Conservation (phyloP, 148 eudicot species). For the Rhododendron henanense region DNA sequence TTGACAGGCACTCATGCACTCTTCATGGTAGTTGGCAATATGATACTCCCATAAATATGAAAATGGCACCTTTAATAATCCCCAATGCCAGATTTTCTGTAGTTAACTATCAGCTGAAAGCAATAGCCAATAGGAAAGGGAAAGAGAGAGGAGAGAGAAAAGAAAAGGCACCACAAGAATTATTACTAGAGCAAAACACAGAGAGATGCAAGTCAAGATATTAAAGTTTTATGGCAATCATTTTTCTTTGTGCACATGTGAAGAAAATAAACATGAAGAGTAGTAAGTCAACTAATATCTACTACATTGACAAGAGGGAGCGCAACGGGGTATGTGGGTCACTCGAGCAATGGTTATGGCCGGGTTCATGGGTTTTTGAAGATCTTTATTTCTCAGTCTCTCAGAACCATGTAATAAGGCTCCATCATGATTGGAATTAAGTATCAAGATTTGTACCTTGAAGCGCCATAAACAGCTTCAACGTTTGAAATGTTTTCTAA, state of each 20-base stretch:
- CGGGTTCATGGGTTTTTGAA: background rate
- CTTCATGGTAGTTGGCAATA: background rate
- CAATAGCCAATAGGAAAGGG: background rate
- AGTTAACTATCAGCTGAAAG: background rate
- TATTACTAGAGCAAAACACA: background rate
- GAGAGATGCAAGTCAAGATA: constrained; percentile 7
- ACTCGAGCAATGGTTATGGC: background rate
- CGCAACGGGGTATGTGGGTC: constrained; percentile 1
- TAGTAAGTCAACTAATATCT: constrained; percentile 23
- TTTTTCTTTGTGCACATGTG: constrained; percentile 14
- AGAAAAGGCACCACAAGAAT: background rate
- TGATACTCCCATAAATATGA: background rate
- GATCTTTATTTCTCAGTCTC: background rate
- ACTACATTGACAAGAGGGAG: constrained; percentile 31
- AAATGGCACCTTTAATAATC: background rate
- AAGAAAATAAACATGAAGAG: constrained; percentile 11
- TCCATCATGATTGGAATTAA: background rate
- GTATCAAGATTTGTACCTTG: background rate
- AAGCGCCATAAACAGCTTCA: constrained; percentile 34
- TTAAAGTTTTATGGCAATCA: constrained; percentile 15
- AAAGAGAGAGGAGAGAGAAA: background rate
- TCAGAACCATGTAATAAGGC: background rate
- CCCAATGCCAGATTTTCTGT: background rate
- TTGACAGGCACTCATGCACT: background rate
- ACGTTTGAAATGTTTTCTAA: constrained; percentile 71